These are phyloP conservation scores for Claviceps capensis DNA, from an alignment of 2,329 filamentous ascomycete genomes.

Conservation along the genomic window DNA sequence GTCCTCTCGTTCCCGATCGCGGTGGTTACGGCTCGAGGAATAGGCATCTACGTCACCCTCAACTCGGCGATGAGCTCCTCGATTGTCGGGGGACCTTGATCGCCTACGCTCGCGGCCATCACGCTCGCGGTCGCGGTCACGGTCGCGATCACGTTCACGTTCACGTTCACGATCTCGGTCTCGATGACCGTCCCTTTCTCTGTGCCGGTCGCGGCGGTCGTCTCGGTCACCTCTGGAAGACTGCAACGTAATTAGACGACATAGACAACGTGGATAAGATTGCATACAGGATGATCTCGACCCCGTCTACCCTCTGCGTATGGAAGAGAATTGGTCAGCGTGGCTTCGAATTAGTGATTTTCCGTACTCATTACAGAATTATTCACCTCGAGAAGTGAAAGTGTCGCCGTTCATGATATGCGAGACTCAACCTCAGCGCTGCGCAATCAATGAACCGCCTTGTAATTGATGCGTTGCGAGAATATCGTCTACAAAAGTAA, in stretches of 20 bases:
- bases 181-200: conserved; percentile 23
- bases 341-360: neutral
- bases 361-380: conserved; percentile 8
- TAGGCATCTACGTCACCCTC: conserved; percentile 77
- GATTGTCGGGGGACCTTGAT: conserved; percentile 74
- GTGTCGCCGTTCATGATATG: conserved; percentile 70
- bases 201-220: conserved; percentile 41
- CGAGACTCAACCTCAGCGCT: conserved; percentile 7
- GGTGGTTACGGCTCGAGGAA: conserved; percentile 82
- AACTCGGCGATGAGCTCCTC: conserved; percentile 47
- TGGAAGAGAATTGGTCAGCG: conserved; percentile 10
- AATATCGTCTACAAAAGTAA: conserved; percentile 1
- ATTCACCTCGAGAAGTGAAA: conserved; percentile 53
- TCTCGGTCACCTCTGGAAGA: conserved; percentile 18
- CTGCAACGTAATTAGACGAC: conserved; percentile 13
- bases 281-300: conserved; percentile 41
- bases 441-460: conserved; percentile 6
- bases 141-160: conserved; percentile 12
- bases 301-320: conserved; percentile 35
- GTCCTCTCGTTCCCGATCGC: conserved; percentile 87
- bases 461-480: conserved; percentile 1
- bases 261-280: conserved; percentile 1
- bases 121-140: conserved; percentile 52
- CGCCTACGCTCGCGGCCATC: conserved; percentile 59
- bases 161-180: conserved; percentile 18